Percentiles rank a stretch among this genome's conserved stretches.
phyloP scores from a whole-genome alignment of 805 yeast species.

The Kazachstania viticola region DNA sequence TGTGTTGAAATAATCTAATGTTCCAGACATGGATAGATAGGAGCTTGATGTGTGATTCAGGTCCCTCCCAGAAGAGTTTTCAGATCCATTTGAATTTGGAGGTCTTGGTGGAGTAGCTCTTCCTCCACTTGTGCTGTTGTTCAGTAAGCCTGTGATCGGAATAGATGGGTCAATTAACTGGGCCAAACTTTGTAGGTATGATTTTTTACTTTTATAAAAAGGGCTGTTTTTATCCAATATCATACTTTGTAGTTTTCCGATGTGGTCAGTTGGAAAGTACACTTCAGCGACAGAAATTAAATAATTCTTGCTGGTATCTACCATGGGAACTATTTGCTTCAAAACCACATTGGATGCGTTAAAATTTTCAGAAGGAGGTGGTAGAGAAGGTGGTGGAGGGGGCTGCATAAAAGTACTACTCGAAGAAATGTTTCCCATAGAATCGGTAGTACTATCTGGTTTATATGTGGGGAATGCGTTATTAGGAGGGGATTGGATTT shows the following conservation, averaged over 20 bases:
- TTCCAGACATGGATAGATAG: no score
- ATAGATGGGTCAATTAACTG: conserved; percentile 48
- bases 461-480: no score
- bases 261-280: conserved; percentile 52
- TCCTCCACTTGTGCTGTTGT: no score
- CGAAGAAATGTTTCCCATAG: no score
- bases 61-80: no score
- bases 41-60: no score
- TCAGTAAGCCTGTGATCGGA: conserved; percentile 23
- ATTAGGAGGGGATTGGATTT: neutral
- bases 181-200: conserved; percentile 47
- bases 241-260: conserved; percentile 37
- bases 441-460: no score
- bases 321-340: conserved; percentile 63
- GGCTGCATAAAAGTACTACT: neutral
- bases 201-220: conserved; percentile 47
- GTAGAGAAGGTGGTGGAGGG: neutral
- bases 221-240: conserved; percentile 46
- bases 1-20: no score
- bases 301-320: conserved; percentile 43
- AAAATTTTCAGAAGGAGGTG: neutral
- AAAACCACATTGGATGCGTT: conserved; percentile 41
- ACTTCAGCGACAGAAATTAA: conserved; percentile 82
- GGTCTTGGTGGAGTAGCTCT: no score
- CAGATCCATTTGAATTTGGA: no score